Evolutionary conservation across 768 basidiomycete species (phyloP).

Genomic region (Holtermanniella nyarrowii): DNA sequence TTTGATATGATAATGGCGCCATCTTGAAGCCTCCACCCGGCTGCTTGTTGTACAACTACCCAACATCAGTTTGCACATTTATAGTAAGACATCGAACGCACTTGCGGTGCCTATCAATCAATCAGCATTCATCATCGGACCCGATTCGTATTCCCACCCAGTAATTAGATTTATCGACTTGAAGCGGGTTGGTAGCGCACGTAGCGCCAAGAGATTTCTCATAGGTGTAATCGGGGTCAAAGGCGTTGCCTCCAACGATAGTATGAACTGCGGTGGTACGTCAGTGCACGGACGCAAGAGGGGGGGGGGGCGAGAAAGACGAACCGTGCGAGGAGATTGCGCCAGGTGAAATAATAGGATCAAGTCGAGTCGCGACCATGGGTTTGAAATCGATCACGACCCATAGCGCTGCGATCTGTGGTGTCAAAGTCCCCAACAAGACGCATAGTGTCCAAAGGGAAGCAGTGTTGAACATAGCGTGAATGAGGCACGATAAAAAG

Average conservation of each 20-base stretch:
- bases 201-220: conserved; percentile 1
- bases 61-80: background rate
- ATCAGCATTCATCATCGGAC: background rate
- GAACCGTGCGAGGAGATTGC: conserved; percentile 8
- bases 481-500: too few relatives aligned
- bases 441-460: background rate
- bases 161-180: conserved; percentile 21
- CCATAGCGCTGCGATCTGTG: background rate
- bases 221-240: conserved; percentile 8
- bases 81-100: background rate
- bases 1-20: background rate
- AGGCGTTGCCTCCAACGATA: conserved; percentile 6
- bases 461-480: too few relatives aligned
- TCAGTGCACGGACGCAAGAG: background rate
- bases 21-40: background rate
- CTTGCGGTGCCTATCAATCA: background rate
- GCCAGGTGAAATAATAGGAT: conserved; percentile 10
- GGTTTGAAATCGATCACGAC: conserved; percentile 5
- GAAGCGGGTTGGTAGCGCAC: background rate
- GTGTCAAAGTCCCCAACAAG: background rate
- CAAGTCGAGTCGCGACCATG: conserved; percentile 7
- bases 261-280: conserved; percentile 4
- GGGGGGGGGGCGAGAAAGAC: background rate
- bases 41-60: background rate
- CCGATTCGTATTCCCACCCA: conserved; percentile 9